Percentiles rank a stretch among this genome's conserved stretches.
Evolutionary conservation across 2,329 filamentous ascomycete species (phyloP).

Genomic region (Epichloe brachyelytri): DNA sequence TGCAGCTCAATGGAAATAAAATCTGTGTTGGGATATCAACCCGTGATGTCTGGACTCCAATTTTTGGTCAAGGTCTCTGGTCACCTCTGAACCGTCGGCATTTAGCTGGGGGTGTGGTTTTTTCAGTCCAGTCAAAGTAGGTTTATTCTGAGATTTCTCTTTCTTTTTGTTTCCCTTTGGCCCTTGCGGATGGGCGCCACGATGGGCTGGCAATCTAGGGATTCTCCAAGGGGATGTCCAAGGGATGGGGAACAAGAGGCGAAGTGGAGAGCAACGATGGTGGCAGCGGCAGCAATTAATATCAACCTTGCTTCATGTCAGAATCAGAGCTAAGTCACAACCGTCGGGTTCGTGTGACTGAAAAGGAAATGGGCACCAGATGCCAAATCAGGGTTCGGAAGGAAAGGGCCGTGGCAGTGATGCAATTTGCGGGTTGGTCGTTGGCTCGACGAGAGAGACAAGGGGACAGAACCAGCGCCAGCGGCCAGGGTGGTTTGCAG

Average conservation of each 20-base stretch:
- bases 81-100: not conserved
- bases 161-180: not conserved
- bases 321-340: not conserved
- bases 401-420: not conserved
- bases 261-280: not conserved
- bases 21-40: not conserved
- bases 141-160: not conserved
- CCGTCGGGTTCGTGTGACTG: constrained; percentile 2
- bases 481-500: not conserved
- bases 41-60: not conserved
- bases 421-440: not conserved
- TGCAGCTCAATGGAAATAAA: not conserved
- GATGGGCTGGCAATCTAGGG: not conserved
- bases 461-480: not conserved
- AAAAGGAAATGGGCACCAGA: not conserved
- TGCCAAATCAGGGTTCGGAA: not conserved
- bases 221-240: not conserved
- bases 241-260: not conserved
- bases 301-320: not conserved
- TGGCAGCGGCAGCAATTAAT: not conserved
- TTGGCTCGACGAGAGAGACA: not conserved
- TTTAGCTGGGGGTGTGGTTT: not conserved
- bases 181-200: not conserved
- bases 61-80: not conserved
- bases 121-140: not conserved